Evolutionary conservation across 2,329 filamentous ascomycete genomes (phyloP).

Genomic region (Helotiales sp.): DNA sequence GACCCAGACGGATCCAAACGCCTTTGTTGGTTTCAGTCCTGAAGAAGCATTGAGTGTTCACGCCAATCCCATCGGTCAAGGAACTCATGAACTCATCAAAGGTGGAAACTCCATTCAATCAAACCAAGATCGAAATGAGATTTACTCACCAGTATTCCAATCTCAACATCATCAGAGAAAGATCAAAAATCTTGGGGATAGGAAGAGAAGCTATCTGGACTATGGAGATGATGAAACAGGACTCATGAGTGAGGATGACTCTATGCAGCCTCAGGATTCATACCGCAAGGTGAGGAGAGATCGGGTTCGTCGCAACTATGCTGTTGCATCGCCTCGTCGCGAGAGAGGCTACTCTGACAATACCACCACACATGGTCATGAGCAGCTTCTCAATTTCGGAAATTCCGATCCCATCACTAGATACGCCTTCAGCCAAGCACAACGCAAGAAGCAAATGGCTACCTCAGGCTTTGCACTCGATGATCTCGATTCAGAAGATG

Average conservation of each 20-base stretch:
- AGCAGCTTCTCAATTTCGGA: neutral
- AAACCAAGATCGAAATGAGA: neutral
- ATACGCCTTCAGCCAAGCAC: neutral
- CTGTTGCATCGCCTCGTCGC: neutral
- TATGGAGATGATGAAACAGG: neutral
- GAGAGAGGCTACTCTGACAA: neutral
- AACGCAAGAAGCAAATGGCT: neutral
- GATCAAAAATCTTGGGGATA: neutral
- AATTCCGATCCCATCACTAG: neutral
- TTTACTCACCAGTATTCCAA: neutral
- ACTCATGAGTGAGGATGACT: neutral
- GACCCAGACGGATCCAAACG: neutral
- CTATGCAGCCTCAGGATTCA: neutral
- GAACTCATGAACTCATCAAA: neutral
- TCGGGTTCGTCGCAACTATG: neutral
- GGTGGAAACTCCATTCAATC: neutral
- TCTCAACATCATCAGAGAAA: neutral
- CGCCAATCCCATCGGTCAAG: neutral
- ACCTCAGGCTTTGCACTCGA: neutral
- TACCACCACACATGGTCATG: neutral
- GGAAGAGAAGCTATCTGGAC: neutral
- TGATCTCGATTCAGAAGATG: neutral
- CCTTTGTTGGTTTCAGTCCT: neutral
- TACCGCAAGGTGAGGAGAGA: neutral
- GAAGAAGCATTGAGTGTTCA: conserved; percentile 4